Percentiles rank a stretch among this genome's conserved stretches.
phyloP scores from a whole-genome alignment of 495 filamentous ascomycete genomes.

The Penicillium tannophilum region DNA sequence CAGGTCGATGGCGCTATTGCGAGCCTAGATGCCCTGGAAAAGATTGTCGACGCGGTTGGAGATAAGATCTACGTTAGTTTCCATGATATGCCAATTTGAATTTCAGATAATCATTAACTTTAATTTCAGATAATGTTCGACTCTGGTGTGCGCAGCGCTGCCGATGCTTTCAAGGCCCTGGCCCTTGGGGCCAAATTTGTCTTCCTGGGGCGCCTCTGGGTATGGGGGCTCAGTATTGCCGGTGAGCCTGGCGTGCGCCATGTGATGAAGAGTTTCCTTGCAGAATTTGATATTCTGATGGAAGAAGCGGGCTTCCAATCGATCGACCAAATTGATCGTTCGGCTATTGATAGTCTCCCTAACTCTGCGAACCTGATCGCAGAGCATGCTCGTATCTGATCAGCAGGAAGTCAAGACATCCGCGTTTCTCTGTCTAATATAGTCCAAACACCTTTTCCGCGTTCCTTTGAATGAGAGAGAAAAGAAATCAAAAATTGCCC shows the following conservation, averaged over 20 bases:
- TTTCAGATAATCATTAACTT: neutral
- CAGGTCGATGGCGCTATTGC: slow-evolving; percentile 65
- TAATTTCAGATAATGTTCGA: slow-evolving; percentile 52
- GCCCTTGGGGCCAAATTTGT: slow-evolving; percentile 66
- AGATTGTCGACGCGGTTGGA: slow-evolving; percentile 56
- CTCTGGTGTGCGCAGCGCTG: slow-evolving; percentile 57
- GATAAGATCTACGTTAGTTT: slow-evolving; percentile 39
- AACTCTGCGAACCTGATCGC: slow-evolving; percentile 9
- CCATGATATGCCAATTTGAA: neutral
- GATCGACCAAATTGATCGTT: slow-evolving; percentile 18
- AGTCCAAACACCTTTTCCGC: too few species aligned
- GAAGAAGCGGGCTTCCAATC: slow-evolving; percentile 58
- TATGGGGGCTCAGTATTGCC: slow-evolving; percentile 62
- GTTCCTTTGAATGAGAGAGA: too few species aligned
- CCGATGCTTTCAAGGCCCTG: slow-evolving; percentile 64
- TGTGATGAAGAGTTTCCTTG: slow-evolving; percentile 65
- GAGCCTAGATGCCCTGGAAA: slow-evolving; percentile 61
- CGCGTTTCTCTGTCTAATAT: too few species aligned
- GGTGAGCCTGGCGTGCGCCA: slow-evolving; percentile 64
- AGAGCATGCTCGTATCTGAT: neutral
- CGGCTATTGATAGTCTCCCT: slow-evolving; percentile 17
- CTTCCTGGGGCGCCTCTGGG: slow-evolving; percentile 62
- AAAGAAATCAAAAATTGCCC: too few species aligned
- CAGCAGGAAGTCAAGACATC: too few species aligned
- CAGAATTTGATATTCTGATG: slow-evolving; percentile 69